phyloP scores from a whole-genome alignment of 208 protist genomes.

The Zelonia costaricensis region DNA sequence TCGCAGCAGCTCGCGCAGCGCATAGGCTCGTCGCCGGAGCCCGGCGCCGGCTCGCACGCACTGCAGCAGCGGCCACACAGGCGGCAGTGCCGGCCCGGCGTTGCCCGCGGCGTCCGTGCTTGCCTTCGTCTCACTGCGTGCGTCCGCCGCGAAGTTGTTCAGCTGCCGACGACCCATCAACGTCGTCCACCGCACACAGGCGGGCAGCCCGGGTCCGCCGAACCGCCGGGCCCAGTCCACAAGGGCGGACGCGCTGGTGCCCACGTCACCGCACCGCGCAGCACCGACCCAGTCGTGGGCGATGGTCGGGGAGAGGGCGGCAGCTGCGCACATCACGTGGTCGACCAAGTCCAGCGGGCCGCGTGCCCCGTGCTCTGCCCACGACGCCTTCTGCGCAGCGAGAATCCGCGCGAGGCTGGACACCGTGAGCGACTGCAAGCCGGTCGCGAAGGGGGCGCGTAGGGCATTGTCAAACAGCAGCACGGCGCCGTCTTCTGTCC shows the following conservation, averaged over 20 bases:
- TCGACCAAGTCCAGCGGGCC: slow-evolving; percentile 1
- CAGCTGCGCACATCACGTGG: slow-evolving; percentile 6
- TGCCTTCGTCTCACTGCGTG: background rate
- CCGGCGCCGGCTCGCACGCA: background rate
- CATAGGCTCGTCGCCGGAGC: background rate
- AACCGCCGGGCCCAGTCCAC: too few species aligned
- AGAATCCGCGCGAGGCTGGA: background rate
- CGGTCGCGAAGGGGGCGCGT: too few species aligned
- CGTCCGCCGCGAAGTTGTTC: background rate
- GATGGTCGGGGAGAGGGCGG: slow-evolving; percentile 14
- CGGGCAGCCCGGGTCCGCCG: background rate
- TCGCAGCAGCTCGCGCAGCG: slow-evolving; percentile 1
- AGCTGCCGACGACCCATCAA: slow-evolving; percentile 4
- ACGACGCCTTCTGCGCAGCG: background rate
- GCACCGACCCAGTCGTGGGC: slow-evolving; percentile 23
- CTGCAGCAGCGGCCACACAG: slow-evolving; percentile 19
- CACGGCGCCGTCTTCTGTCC: too few species aligned
- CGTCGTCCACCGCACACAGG: slow-evolving; percentile 10
- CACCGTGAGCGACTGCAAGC: background rate
- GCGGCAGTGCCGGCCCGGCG: slow-evolving; percentile 3
- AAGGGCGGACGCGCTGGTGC: too few species aligned
- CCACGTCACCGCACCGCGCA: slow-evolving; percentile 1
- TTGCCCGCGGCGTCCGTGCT: background rate
- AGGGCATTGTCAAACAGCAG: too few species aligned
- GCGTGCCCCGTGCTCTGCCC: background rate